Evolutionary conservation across 371 early-diverging fungal species (phyloP), one percentile per base, ranked within the genome.

Genomic region (Smittium culicis): DNA sequence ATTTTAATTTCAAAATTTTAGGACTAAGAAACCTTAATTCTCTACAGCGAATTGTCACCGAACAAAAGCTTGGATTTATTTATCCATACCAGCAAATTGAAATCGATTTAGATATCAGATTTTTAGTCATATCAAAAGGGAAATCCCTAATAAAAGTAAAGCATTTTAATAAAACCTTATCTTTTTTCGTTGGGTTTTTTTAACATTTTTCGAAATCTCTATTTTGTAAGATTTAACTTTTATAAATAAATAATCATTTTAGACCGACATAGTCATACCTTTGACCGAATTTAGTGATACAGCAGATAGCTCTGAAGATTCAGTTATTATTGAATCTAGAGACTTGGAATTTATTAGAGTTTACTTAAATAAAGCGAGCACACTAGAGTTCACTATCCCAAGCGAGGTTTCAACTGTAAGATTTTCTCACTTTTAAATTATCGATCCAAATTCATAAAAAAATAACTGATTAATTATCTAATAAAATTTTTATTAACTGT

Each of bases 81-180:
- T 78, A 73, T 29, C 78, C 78, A 24, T 78, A 61, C 76, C 78
- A 78, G 73, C 64, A 68, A 5, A 74, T 78, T 54, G 74, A 76
- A 24, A 71, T 78, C 66, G 70, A 68, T 0, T 66, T 72, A 54
- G 75, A 68, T 59, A 33, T 71, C 67, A 71, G 79, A 45, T 45
- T 76, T 1, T 67, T 78, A n/a, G 72, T 78, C n/a, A 62, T 78
- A 54, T 78, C 78, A 5, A 45, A 70, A 1, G 78, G 77, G 29
- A 78, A 78, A 54, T 78, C 78, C 31, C 70, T 78, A 25, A 60
- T 78, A 62, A 73, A 79, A 35, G 70, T 68, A 67, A 75, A 73
- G n/a, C n/a, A n/a, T n/a, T n/a, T n/a, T n/a, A n/a, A n/a, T n/a
- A n/a, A n/a, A n/a, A n/a, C n/a, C n/a, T n/a, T n/a, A n/a, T n/a